Evolutionary conservation across 2,329 filamentous ascomycete genomes (phyloP).

Genomic region (Sporothrix sp.): DNA sequence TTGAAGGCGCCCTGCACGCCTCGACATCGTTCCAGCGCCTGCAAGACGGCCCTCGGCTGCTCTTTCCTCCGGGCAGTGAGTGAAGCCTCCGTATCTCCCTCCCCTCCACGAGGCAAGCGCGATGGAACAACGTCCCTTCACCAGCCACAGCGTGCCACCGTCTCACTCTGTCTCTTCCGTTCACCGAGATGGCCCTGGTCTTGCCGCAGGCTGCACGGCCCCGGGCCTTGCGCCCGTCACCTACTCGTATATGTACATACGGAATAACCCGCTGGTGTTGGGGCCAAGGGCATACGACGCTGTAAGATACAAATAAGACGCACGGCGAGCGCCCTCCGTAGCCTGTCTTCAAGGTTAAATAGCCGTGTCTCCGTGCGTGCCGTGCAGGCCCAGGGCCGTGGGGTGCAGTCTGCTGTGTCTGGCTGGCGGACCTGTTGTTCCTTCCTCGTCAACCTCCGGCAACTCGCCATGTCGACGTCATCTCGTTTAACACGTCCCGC

Average conservation of each 20-base stretch:
- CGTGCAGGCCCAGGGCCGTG: constrained; percentile 1
- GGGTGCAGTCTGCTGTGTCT: background rate
- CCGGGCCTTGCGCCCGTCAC: too few species aligned
- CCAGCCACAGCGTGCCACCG: background rate
- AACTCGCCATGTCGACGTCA: background rate
- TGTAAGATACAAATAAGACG: too few species aligned
- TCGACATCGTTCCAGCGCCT: background rate
- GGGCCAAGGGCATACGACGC: too few species aligned
- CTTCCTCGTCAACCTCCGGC: background rate
- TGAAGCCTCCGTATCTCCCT: background rate
- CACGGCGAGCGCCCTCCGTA: background rate
- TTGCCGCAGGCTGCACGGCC: constrained; percentile 1
- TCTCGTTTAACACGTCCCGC: background rate
- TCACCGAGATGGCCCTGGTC: constrained; percentile 1
- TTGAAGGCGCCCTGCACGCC: background rate
- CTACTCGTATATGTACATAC: too few species aligned
- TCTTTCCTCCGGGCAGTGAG: background rate
- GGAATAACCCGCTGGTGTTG: too few species aligned
- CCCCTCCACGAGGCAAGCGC: background rate
- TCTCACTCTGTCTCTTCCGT: background rate
- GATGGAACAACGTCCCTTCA: background rate
- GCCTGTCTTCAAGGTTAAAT: constrained; percentile 7
- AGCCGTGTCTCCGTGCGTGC: background rate
- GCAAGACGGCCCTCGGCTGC: background rate
- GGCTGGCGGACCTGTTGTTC: background rate